Conservation (phyloP, 2,329 filamentous ascomycete genomes). For the Sporothrix mexicana region DNA sequence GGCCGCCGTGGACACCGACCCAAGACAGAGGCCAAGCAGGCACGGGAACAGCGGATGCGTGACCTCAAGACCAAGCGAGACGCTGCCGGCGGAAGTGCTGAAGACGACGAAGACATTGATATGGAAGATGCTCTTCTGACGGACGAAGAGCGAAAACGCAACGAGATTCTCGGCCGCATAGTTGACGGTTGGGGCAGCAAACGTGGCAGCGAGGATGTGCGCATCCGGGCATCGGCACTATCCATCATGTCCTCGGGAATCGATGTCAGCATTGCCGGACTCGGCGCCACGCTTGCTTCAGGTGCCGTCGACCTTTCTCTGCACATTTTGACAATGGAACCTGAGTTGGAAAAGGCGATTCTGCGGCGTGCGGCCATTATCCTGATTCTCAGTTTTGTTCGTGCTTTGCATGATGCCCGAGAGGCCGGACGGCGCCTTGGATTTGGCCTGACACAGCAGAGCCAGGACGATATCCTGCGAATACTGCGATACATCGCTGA, state of each 20-base stretch:
- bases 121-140: conserved; percentile 52
- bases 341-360: conserved; percentile 64
- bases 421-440: conserved; percentile 54
- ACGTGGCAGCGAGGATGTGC: conserved; percentile 69
- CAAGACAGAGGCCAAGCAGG: conserved; percentile 64
- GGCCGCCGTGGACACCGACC: conserved; percentile 66
- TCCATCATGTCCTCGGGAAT: conserved; percentile 66
- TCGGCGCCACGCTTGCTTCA: conserved; percentile 59
- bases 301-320: conserved; percentile 67
- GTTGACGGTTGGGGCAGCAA: conserved; percentile 71
- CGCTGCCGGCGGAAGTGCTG: conserved; percentile 50
- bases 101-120: conserved; percentile 58
- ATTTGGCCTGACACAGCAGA: conserved; percentile 61
- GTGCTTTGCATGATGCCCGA: conserved; percentile 61
- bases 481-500: conserved; percentile 67
- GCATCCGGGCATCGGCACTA: conserved; percentile 71
- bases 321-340: conserved; percentile 67
- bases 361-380: conserved; percentile 70
- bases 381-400: conserved; percentile 66
- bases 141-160: conserved; percentile 52
- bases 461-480: conserved; percentile 65
- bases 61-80: conserved; percentile 47
- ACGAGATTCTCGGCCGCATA: conserved; percentile 62
- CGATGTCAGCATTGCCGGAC: conserved; percentile 64
- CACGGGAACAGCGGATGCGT: conserved; percentile 55